Evolutionary conservation across 352 stramenopile species (phyloP), one percentile per base, ranked within the genome.

Genomic region (Globisporangium splendens): DNA sequence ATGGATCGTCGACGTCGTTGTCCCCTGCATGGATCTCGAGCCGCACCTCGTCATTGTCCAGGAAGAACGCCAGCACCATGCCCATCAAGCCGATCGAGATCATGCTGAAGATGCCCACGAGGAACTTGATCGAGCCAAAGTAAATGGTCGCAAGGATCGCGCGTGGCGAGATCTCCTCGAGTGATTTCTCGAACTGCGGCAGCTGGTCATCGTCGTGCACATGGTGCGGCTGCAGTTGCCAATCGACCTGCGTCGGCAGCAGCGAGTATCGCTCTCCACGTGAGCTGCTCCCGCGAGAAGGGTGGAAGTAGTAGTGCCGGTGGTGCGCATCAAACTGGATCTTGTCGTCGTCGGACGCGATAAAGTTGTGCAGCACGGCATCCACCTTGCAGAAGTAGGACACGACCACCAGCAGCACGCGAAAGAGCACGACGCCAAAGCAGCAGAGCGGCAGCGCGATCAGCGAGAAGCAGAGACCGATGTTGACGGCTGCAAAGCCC

Each of bases 401-500:
- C 20, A 75, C 67, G 0, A 64, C 18, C 11, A 59, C 68, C 31
- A 89, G 44, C 22, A 88, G 49, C n/a, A 57, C 31, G 15, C 74
- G 65, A 46, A 83, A 80, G 42, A 88, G 61, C 11, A 80, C 54
- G 46, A 88, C 47, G 24, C 76, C 75, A n/a, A 74, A 73, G 50
- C 76, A 73, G 28, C 77, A 88, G 13, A 88, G 51, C n/a, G 78
- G 77, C 21, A 91, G 68, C 46, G 69, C 62, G 46, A 70, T 31
- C 20, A 80, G 43, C 11, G 67, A 35, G 28, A 11, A 35, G 28
- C 28, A 35, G 2, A 35, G 28, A 10, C 28, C 28, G 28, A 35
- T 35, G 28, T 35, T 56, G 21, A 62, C 56, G n/a, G 56, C 11
- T 8, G 15, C 1, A n/a, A 62, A 62, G 47, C 56, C 56, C 22